Percentiles rank a stretch among this genome's conserved stretches.
Evolutionary conservation across 176 grass and related monocot species (phyloP).

Genomic region (Cenchrus americanus): DNA sequence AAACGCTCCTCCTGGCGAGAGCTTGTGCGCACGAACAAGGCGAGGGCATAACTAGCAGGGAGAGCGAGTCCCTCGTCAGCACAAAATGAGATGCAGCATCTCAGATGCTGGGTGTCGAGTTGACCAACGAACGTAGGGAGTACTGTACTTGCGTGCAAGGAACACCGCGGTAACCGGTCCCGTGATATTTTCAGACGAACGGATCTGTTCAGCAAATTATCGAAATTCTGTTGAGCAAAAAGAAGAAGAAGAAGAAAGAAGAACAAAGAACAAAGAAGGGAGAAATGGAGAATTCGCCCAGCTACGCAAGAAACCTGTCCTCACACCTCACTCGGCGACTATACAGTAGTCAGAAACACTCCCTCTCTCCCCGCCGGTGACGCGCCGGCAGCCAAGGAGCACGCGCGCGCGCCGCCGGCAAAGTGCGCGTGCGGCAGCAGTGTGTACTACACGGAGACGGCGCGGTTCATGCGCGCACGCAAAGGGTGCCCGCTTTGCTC

Average conservation of each 20-base stretch:
- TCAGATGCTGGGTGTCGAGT: not conserved
- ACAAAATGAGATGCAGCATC: conserved; percentile 2
- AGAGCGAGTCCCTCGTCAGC: not conserved
- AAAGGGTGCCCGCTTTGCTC: not conserved
- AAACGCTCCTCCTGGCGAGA: not conserved
- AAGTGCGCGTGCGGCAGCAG: not conserved
- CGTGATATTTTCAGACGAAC: not conserved
- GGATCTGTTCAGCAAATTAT: not conserved
- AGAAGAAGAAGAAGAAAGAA: too few relatives aligned
- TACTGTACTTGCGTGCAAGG: not conserved
- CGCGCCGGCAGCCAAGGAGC: too few relatives aligned
- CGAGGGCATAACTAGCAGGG: not conserved
- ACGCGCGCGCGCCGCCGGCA: not conserved
- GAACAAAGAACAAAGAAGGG: too few relatives aligned
- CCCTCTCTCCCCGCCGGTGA: too few relatives aligned
- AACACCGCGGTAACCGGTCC: not conserved
- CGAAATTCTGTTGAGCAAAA: not conserved
- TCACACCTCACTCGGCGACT: too few relatives aligned
- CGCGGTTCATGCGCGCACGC: too few relatives aligned
- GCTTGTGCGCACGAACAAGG: not conserved
- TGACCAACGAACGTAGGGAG: conserved; percentile 14
- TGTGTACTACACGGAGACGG: too few relatives aligned
- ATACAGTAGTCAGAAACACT: too few relatives aligned
- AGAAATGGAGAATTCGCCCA: too few relatives aligned
- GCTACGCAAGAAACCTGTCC: too few relatives aligned